Conservation (phyloP, 495 filamentous ascomycete species). For the Acidomyces sp. region DNA sequence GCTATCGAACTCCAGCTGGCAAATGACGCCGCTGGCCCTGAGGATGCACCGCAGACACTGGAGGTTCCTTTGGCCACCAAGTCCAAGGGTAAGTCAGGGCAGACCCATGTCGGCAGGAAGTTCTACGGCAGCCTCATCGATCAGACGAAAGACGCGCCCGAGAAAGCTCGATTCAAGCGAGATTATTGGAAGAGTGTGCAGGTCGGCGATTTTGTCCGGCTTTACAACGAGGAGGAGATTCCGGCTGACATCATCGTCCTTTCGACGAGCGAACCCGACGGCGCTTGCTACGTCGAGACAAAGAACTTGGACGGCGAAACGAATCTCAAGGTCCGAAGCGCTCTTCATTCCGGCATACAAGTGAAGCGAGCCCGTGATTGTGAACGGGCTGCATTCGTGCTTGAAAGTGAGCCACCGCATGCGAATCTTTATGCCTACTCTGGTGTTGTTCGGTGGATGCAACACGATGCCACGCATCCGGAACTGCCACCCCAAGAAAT, state of each 20-base stretch:
- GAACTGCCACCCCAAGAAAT: conserved; percentile 52
- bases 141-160: conserved; percentile 42
- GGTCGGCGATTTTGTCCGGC: conserved; percentile 90
- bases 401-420: conserved; percentile 87
- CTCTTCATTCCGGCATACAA: conserved; percentile 68
- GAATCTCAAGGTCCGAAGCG: conserved; percentile 89
- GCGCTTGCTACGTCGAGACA: conserved; percentile 94
- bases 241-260: conserved; percentile 91
- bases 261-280: conserved; percentile 90
- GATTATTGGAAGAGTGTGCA: conserved; percentile 93
- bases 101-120: conserved; percentile 12
- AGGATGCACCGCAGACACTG: conserved; percentile 10
- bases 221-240: conserved; percentile 93
- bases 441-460: conserved; percentile 75
- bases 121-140: conserved; percentile 56
- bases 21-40: conserved; percentile 15
- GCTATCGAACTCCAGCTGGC: conserved; percentile 26
- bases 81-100: background rate
- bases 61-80: conserved; percentile 6
- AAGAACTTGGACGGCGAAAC: conserved; percentile 98
- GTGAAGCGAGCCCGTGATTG: conserved; percentile 87
- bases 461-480: conserved; percentile 49
- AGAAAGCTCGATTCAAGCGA: conserved; percentile 68
- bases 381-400: conserved; percentile 69
- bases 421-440: conserved; percentile 90